Conservation (phyloP, 306 rosid genomes). For the Pyrus betulifolia region DNA sequence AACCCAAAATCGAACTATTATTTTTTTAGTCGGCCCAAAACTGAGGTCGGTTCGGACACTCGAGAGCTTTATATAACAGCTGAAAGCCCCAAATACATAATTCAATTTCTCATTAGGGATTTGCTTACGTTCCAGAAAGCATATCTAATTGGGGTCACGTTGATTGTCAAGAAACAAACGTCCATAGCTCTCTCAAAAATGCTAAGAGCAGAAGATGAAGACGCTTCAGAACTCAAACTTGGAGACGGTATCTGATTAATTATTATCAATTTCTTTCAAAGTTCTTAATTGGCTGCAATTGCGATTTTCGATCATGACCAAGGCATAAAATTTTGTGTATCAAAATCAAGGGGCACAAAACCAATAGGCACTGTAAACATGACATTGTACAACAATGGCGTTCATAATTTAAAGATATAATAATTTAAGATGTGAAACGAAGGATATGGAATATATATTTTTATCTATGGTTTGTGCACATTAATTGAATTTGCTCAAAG, state of each 20-base stretch:
- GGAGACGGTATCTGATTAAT: slow-evolving; percentile 12
- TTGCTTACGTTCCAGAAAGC: neutral
- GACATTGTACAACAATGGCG: neutral
- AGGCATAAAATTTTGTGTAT: neutral
- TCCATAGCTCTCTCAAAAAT: neutral
- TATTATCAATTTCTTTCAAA: neutral
- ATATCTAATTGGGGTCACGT: neutral
- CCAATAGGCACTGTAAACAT: neutral
- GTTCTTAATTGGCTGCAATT: neutral
- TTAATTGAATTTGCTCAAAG: neutral
- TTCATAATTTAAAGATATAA: neutral
- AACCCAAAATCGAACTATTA: neutral
- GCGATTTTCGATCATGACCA: neutral
- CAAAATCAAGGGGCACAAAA: neutral
- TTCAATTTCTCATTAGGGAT: neutral
- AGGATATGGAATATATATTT: too few relatives aligned
- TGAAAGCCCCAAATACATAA: neutral
- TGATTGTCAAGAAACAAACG: neutral
- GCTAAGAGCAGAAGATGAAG: slow-evolving; percentile 16
- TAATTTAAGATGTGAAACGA: neutral
- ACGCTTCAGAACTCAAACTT: slow-evolving; percentile 25
- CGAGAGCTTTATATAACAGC: neutral
- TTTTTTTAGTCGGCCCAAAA: neutral
- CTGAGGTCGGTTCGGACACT: neutral
- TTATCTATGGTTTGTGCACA: neutral